phyloP scores from a whole-genome alignment of 192 early-diverging fungal genomes.

The Phycomyces blakesleeanus region DNA sequence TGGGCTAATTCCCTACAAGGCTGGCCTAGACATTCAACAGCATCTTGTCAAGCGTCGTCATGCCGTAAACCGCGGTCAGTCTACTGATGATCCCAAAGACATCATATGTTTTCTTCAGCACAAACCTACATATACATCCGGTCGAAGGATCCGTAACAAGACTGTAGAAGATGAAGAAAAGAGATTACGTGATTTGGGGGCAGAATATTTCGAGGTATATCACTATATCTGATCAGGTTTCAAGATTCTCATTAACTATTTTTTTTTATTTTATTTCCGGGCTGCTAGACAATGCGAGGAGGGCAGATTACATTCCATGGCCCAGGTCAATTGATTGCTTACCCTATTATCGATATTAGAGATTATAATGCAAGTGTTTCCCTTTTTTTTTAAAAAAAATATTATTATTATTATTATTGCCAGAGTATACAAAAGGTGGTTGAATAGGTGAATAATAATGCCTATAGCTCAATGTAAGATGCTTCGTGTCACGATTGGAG shows the following conservation, averaged over 20 bases:
- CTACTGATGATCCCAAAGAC: slow-evolving; percentile 10
- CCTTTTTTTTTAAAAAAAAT: no score
- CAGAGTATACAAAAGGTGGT: no score
- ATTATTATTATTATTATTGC: no score
- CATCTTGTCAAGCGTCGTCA: slow-evolving; percentile 49
- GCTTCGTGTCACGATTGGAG: slow-evolving; percentile 81
- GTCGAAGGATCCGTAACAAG: slow-evolving; percentile 71
- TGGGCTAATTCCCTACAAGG: slow-evolving; percentile 42
- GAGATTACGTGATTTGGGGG: slow-evolving; percentile 58
- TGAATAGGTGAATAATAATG: neutral
- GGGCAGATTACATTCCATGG: slow-evolving; percentile 97
- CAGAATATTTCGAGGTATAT: slow-evolving; percentile 64
- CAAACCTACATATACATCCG: slow-evolving; percentile 87
- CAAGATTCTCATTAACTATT: no score
- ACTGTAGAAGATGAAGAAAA: slow-evolving; percentile 43
- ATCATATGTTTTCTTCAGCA: slow-evolving; percentile 77
- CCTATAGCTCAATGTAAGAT: slow-evolving; percentile 58
- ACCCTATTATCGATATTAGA: slow-evolving; percentile 83
- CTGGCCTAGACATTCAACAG: slow-evolving; percentile 58
- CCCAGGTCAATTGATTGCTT: slow-evolving; percentile 93
- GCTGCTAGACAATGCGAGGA: slow-evolving; percentile 71
- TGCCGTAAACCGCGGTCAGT: slow-evolving; percentile 38
- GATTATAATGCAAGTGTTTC: slow-evolving; percentile 55
- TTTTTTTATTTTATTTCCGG: slow-evolving; percentile 2
- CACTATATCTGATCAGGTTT: neutral